A percentile compares a stretch with the other conserved stretches of the same genome.
Evolutionary conservation across 371 early-diverging fungal species (phyloP).

Genomic region (Actinomortierella wolfii): DNA sequence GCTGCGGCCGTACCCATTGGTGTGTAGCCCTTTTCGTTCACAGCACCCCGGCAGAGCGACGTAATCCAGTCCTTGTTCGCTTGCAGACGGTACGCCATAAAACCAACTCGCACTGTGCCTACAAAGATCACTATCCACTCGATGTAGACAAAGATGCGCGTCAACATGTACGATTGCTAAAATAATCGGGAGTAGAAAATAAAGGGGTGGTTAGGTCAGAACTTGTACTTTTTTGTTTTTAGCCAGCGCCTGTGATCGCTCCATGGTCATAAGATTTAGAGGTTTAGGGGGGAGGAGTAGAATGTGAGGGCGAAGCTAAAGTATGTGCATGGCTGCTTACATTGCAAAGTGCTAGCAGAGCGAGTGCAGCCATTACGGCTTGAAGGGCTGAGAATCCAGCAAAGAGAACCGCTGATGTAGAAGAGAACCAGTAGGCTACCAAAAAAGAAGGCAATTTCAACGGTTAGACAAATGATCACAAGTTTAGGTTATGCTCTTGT

Average conservation of each 20-base stretch:
- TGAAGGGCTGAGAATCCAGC: constrained; percentile 37
- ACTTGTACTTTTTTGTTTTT: too few species aligned
- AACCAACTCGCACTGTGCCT: constrained; percentile 26
- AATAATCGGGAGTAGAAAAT: not conserved
- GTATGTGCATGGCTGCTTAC: constrained; percentile 8
- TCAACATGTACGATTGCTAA: constrained; percentile 47
- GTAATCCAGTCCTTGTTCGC: constrained; percentile 23
- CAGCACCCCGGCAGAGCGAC: constrained; percentile 36
- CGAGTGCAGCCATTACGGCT: constrained; percentile 31
- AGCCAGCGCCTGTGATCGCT: too few species aligned
- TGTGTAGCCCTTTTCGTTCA: constrained; percentile 36
- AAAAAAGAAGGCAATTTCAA: too few species aligned
- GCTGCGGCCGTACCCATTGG: constrained; percentile 39
- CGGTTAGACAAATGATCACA: too few species aligned
- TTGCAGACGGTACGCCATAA: constrained; percentile 44
- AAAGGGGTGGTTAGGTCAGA: not conserved
- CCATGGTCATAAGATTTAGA: too few species aligned
- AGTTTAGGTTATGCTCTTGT: too few species aligned
- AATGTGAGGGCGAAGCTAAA: too few species aligned
- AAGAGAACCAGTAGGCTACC: constrained; percentile 29
- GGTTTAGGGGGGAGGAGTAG: too few species aligned
- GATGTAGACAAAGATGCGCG: constrained; percentile 32
- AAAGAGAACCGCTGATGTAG: constrained; percentile 36
- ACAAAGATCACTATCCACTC: constrained; percentile 38
- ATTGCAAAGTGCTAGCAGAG: constrained; percentile 41